A percentile compares a stretch with the other conserved stretches of the same genome.
Conservation (phyloP, 2,329 filamentous ascomycete species). For the Exophiala dermatitidis region DNA sequence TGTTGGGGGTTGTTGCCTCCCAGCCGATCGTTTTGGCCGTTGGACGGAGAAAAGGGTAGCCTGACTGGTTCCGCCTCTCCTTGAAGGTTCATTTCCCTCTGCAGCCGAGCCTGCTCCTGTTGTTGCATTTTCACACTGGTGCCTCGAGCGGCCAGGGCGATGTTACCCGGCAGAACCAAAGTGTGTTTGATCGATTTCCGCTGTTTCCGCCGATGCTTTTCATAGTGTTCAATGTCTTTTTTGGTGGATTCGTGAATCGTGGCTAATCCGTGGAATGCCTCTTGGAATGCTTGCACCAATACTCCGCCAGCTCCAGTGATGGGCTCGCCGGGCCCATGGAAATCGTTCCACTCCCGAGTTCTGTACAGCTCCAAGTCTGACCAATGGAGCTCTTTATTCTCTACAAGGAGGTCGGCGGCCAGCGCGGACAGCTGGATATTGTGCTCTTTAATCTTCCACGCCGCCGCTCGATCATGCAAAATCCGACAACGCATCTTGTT, state of each 20-base stretch:
- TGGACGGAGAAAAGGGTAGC: constrained; percentile 3
- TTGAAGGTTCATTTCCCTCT: constrained; percentile 16
- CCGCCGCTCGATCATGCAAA: constrained; percentile 43
- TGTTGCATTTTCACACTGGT: constrained; percentile 13
- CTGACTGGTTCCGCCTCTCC: constrained; percentile 23
- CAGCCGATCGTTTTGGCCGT: background rate
- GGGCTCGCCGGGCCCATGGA: constrained; percentile 49
- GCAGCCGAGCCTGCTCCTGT: constrained; percentile 8
- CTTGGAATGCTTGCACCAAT: constrained; percentile 39
- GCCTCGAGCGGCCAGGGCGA: constrained; percentile 21
- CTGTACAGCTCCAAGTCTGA: constrained; percentile 42
- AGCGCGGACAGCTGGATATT: constrained; percentile 44
- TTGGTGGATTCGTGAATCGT: constrained; percentile 44
- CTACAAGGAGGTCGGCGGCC: constrained; percentile 48
- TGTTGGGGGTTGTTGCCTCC: background rate
- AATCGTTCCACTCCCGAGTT: constrained; percentile 48
- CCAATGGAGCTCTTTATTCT: constrained; percentile 47
- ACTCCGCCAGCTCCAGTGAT: constrained; percentile 45
- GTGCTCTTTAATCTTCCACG: constrained; percentile 46
- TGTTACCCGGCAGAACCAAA: constrained; percentile 19
- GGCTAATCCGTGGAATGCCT: constrained; percentile 44
- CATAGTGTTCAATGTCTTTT: constrained; percentile 42
- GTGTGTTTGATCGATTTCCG: constrained; percentile 14
- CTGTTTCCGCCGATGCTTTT: constrained; percentile 38
- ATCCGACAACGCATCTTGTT: constrained; percentile 34